Conservation (phyloP, 805 yeast species). For the Wickerhamiella galacta region DNA sequence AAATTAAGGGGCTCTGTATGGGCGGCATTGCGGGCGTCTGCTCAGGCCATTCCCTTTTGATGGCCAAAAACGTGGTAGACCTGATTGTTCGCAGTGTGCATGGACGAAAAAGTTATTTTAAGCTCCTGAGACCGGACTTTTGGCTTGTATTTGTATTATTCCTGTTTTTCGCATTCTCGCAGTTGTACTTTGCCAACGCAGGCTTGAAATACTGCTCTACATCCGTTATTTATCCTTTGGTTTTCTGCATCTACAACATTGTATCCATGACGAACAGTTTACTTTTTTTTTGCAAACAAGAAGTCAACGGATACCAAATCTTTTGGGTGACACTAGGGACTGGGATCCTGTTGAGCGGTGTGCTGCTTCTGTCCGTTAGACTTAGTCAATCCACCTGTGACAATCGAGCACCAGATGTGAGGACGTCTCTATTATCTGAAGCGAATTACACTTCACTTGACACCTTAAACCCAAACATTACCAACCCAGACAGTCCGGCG, state of each 20-base stretch:
- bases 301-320: too few species aligned
- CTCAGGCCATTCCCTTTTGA: conserved; percentile 69
- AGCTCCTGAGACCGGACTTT: conserved; percentile 27
- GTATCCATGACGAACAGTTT: conserved; percentile 50
- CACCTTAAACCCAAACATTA: too few species aligned
- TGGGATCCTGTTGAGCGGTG: conserved; percentile 35
- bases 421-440: too few species aligned
- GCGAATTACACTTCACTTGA: too few species aligned
- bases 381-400: too few species aligned
- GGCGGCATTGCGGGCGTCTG: conserved; percentile 61
- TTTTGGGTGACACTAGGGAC: conserved; percentile 35
- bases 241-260: conserved; percentile 68
- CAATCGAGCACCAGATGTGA: too few species aligned
- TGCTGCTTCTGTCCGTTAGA: conserved; percentile 21
- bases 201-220: conserved; percentile 60
- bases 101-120: conserved; percentile 17
- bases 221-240: conserved; percentile 65
- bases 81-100: conserved; percentile 33
- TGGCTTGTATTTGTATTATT: conserved; percentile 34
- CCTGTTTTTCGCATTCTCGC: conserved; percentile 40
- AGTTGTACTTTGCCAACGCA: conserved; percentile 53
- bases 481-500: too few species aligned
- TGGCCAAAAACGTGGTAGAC: conserved; percentile 76
- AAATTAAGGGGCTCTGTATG: conserved; percentile 33
- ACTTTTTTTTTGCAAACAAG: conserved; percentile 39